A percentile compares a stretch with the other conserved stretches of the same genome.
phyloP scores from a whole-genome alignment of 805 yeast genomes.

The Starmerella etchellsii region DNA sequence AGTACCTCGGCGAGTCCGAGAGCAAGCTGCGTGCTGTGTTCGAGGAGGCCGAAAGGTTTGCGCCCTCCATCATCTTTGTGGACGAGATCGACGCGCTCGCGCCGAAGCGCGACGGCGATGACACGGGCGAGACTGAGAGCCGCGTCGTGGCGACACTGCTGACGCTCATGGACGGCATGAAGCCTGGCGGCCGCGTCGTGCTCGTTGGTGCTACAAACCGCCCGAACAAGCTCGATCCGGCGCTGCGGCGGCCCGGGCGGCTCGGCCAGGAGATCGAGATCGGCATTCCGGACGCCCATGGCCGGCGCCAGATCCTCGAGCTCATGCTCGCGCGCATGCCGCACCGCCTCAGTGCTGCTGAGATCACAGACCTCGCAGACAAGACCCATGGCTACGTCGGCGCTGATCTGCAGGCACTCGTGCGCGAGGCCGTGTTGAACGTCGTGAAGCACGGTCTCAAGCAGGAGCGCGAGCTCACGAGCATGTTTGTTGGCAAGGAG shows the following conservation, averaged over 20 bases:
- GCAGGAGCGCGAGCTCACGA: conserved; percentile 15
- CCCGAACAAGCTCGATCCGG: conserved; percentile 96
- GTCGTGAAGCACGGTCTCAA: conserved; percentile 54
- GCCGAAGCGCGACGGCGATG: conserved; percentile 73
- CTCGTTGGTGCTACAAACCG: conserved; percentile 96
- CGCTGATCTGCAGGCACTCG: conserved; percentile 79
- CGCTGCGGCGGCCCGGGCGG: conserved; percentile 77
- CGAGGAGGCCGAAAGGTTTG: conserved; percentile 70
- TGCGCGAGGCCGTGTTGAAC: conserved; percentile 77
- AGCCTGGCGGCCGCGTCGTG: conserved; percentile 93
- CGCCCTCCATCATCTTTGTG: conserved; percentile 76
- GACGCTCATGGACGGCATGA: conserved; percentile 98
- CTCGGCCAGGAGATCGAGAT: conserved; percentile 83
- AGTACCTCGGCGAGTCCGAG: conserved; percentile 91
- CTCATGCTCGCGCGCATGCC: conserved; percentile 52
- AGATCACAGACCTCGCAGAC: conserved; percentile 50
- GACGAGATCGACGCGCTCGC: conserved; percentile 92
- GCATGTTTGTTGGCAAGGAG: conserved; percentile 36
- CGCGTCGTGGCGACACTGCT: conserved; percentile 80
- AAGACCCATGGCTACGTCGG: conserved; percentile 97
- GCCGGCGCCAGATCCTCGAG: conserved; percentile 57
- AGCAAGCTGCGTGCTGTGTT: conserved; percentile 68
- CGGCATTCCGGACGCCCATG: conserved; percentile 79
- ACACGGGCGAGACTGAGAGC: conserved; percentile 78
- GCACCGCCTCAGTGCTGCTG: conserved; percentile 39